These are phyloP conservation scores for Pichia sp. DNA, from an alignment of 1,139 yeast genomes.

Conservation along the genomic window DNA sequence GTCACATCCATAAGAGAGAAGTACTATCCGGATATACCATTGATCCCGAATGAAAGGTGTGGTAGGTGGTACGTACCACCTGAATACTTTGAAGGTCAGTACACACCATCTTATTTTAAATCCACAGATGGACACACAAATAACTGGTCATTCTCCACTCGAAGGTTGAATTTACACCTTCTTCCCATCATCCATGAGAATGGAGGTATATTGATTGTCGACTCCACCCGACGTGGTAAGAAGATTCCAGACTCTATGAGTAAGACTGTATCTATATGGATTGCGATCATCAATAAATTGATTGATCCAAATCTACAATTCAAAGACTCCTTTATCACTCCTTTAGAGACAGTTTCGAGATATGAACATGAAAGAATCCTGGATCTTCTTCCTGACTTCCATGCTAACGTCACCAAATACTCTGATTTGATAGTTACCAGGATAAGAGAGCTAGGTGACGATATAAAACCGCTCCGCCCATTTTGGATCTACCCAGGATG, in stretches of 20 bases:
- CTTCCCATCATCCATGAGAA: conserved; percentile 37
- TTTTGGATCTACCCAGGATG: conserved; percentile 64
- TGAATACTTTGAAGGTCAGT: conserved; percentile 36
- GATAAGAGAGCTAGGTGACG: background rate
- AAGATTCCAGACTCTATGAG: conserved; percentile 79
- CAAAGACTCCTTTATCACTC: conserved; percentile 35
- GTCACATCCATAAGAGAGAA: conserved; percentile 21
- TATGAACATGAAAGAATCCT: conserved; percentile 54
- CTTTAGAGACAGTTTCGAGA: conserved; percentile 46
- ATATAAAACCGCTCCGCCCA: conserved; percentile 44
- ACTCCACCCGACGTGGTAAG: conserved; percentile 82
- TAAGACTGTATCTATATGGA: conserved; percentile 88
- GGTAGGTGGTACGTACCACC: conserved; percentile 73
- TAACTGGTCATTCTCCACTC: conserved; percentile 69
- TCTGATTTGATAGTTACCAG: conserved; percentile 5
- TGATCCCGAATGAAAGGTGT: conserved; percentile 75
- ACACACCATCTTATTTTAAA: conserved; percentile 54
- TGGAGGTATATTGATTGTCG: conserved; percentile 58
- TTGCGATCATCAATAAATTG: conserved; percentile 63
- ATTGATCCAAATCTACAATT: conserved; percentile 31
- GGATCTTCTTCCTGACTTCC: conserved; percentile 43
- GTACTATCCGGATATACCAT: conserved; percentile 32
- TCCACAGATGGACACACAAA: conserved; percentile 86
- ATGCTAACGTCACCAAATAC: conserved; percentile 36
- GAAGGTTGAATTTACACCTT: conserved; percentile 70